These are phyloP conservation scores for Albugo laibachii DNA, from an alignment of 352 stramenopile genomes.

Conservation along the genomic window DNA sequence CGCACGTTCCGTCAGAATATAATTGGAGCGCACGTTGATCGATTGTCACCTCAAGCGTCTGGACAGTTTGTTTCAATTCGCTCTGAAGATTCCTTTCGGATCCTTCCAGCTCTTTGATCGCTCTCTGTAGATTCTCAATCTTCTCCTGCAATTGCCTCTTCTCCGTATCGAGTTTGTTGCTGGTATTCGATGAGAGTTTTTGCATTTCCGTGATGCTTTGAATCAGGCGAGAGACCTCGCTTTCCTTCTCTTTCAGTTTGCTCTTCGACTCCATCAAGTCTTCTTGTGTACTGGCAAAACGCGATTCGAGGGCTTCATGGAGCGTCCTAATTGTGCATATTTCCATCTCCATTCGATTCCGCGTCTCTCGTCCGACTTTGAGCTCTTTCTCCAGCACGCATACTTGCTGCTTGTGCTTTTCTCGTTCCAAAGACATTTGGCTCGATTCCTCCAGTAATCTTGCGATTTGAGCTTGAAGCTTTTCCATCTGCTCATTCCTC, in stretches of 20 bases:
- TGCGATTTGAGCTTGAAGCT: constrained; percentile 24
- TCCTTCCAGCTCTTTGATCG: constrained; percentile 25
- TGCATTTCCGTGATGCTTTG: constrained; percentile 58
- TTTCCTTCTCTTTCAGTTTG: constrained; percentile 43
- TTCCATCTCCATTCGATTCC: constrained; percentile 30
- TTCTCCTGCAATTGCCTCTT: constrained; percentile 48
- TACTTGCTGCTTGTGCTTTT: constrained; percentile 22
- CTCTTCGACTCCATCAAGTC: constrained; percentile 30
- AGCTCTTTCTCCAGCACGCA: constrained; percentile 21
- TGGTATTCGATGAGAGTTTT: constrained; percentile 42
- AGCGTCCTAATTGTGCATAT: constrained; percentile 39
- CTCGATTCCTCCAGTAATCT: constrained; percentile 20
- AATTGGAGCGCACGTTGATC: not conserved
- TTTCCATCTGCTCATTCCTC: constrained; percentile 30
- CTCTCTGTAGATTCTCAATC: constrained; percentile 26
- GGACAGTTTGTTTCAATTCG: constrained; percentile 9
- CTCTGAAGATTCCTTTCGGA: constrained; percentile 19
- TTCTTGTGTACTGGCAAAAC: constrained; percentile 11
- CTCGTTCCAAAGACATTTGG: constrained; percentile 20
- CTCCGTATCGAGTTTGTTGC: constrained; percentile 36
- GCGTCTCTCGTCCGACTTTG: constrained; percentile 27
- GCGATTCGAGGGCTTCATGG: constrained; percentile 28
- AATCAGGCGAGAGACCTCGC: constrained; percentile 40
- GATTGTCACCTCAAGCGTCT: not conserved
- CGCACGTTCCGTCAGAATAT: not conserved